A percentile compares a stretch with the other conserved stretches of the same genome.
These are phyloP conservation scores for Phytophthora palmivora DNA, from an alignment of 352 stramenopile genomes.

Conservation along the genomic window DNA sequence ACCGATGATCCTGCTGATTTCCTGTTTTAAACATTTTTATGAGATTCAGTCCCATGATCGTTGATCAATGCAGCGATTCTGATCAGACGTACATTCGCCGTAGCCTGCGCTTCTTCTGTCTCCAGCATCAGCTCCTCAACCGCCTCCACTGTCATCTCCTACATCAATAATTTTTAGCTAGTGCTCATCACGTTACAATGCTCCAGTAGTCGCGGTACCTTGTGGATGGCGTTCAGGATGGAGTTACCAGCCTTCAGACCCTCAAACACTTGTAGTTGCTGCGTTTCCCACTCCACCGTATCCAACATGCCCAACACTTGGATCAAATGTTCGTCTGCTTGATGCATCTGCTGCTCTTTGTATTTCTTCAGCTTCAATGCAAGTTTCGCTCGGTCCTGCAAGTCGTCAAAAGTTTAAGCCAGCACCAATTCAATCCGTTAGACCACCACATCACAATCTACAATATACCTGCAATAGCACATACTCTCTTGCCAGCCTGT, in stretches of 20 bases:
- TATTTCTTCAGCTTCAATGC: conserved; percentile 92
- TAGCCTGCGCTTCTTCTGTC: conserved; percentile 85
- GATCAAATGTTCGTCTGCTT: conserved; percentile 87
- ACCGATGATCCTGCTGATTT: conserved; percentile 88
- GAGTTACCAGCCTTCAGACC: conserved; percentile 89
- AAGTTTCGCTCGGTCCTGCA: conserved; percentile 84
- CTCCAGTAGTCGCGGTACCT: conserved; percentile 37
- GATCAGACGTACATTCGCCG: conserved; percentile 60
- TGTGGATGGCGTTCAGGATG: conserved; percentile 89
- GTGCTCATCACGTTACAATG: background rate
- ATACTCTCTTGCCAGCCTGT: conserved; percentile 68
- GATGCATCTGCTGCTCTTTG: conserved; percentile 89
- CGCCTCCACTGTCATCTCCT: conserved; percentile 90
- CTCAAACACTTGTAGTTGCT: conserved; percentile 91
- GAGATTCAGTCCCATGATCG: conserved; percentile 2
- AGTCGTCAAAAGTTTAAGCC: conserved; percentile 6
- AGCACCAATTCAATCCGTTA: conserved; percentile 1
- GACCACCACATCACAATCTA: background rate
- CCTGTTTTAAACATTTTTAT: conserved; percentile 41
- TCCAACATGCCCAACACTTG: conserved; percentile 89
- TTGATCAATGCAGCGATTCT: background rate
- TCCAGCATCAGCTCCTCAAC: conserved; percentile 91
- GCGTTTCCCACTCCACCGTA: conserved; percentile 89
- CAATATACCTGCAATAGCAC: background rate
- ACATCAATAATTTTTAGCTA: conserved; percentile 10